These are phyloP conservation scores for Cladophialophora immunda DNA, from an alignment of 2,329 filamentous ascomycete genomes.

Conservation along the genomic window DNA sequence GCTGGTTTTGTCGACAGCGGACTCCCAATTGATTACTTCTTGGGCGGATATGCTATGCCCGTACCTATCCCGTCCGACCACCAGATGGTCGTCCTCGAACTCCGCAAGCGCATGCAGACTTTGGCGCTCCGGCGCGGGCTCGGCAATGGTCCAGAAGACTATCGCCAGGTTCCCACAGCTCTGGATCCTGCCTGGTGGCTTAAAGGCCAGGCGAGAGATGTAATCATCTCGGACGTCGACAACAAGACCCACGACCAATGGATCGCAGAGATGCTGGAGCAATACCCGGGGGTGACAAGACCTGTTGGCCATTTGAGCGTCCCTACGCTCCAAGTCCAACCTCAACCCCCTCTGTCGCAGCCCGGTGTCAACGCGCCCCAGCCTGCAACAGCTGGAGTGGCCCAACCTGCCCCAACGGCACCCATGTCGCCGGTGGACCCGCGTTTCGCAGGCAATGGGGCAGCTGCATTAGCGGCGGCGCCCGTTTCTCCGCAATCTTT, in stretches of 20 bases:
- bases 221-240: constrained; percentile 20
- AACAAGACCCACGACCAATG: constrained; percentile 25
- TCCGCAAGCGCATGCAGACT: constrained; percentile 30
- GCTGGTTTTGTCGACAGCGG: constrained; percentile 26
- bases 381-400: neutral
- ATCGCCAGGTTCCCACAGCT: constrained; percentile 9
- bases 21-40: constrained; percentile 31
- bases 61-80: constrained; percentile 27
- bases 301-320: neutral
- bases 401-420: neutral
- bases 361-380: neutral
- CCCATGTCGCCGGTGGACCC: neutral
- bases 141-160: constrained; percentile 17
- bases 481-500: neutral
- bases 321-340: neutral
- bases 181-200: constrained; percentile 24
- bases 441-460: neutral
- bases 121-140: constrained; percentile 27
- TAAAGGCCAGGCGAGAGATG: neutral
- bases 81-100: constrained; percentile 20
- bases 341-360: neutral
- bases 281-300: constrained; percentile 13
- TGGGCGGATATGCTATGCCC: constrained; percentile 10
- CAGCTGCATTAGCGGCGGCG: neutral
- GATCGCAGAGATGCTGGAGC: constrained; percentile 7